Conservation (phyloP, 1,284 basidiomycete genomes). For the Chondrostereum purpureum region DNA sequence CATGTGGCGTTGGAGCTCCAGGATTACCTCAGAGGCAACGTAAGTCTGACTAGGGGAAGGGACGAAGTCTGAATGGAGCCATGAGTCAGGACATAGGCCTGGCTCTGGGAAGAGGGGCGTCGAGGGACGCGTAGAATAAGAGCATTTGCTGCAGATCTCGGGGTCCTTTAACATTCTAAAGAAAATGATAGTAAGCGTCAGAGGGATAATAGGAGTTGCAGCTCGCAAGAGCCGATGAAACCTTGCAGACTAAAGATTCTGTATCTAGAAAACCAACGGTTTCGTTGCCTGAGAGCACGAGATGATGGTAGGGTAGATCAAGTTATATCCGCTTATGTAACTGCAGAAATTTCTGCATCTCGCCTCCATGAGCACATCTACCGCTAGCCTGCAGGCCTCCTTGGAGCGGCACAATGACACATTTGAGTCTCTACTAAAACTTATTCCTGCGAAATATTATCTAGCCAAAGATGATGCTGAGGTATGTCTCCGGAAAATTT, state of each 20-base stretch:
- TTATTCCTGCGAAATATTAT: constrained; percentile 88
- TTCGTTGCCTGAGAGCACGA: too few relatives aligned
- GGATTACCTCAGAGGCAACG: too few relatives aligned
- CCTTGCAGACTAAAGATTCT: too few relatives aligned
- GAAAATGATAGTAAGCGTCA: too few relatives aligned
- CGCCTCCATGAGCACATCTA: not conserved
- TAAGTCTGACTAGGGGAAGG: too few relatives aligned
- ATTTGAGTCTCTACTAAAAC: constrained; percentile 73
- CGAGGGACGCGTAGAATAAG: not conserved
- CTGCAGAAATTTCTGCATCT: not conserved
- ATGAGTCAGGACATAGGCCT: not conserved
- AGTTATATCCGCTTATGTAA: not conserved
- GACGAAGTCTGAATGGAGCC: not conserved
- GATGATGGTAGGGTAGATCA: too few relatives aligned
- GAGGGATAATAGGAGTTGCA: too few relatives aligned
- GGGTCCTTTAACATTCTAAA: not conserved
- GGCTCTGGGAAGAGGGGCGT: not conserved
- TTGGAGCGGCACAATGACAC: constrained; percentile 78
- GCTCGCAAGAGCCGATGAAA: too few relatives aligned
- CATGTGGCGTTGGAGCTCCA: too few relatives aligned
- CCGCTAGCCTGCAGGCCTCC: constrained; percentile 50
- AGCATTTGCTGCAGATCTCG: not conserved
- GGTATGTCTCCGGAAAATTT: constrained; percentile 44
- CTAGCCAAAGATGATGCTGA: constrained; percentile 64
- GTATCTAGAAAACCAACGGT: too few relatives aligned